Evolutionary conservation across 352 stramenopile genomes (phyloP).

Genomic region (Globisporangium lucens): DNA sequence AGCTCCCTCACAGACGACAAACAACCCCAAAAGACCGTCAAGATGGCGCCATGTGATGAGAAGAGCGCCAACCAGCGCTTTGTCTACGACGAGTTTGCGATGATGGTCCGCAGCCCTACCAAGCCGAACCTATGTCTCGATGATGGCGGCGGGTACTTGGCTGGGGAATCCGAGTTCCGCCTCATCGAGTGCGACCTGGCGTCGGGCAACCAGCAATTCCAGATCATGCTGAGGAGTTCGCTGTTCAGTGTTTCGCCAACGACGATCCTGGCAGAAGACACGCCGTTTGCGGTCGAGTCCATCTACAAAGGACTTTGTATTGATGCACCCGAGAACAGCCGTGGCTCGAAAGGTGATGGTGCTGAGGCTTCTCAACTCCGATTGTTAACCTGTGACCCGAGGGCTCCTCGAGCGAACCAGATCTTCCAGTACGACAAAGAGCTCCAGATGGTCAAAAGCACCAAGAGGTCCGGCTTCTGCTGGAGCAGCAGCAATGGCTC

Average conservation of each 20-base stretch:
- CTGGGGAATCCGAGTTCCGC: constrained; percentile 6
- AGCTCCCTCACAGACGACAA: neutral
- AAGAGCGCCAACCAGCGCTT: constrained; percentile 12
- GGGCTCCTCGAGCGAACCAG: neutral
- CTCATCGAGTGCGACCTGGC: constrained; percentile 5
- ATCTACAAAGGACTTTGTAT: constrained; percentile 15
- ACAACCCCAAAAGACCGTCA: neutral
- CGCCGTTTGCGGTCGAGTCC: constrained; percentile 11
- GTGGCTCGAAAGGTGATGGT: neutral
- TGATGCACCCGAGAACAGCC: neutral
- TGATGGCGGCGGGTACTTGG: constrained; percentile 8
- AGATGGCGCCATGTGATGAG: neutral
- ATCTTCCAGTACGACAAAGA: constrained; percentile 11
- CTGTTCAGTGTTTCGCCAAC: neutral
- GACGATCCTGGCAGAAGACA: neutral
- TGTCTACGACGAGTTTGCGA: constrained; percentile 8
- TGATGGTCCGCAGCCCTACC: neutral
- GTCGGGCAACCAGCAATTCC: constrained; percentile 13
- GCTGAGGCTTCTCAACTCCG: neutral
- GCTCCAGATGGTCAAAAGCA: constrained; percentile 3
- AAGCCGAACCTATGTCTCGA: constrained; percentile 12
- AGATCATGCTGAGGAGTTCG: neutral
- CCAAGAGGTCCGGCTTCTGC: constrained; percentile 1
- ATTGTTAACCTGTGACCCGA: constrained; percentile 3
- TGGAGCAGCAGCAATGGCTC: constrained; percentile 3